Base-by-base conservation (phyloP, 2,329 filamentous ascomycete genomes). In the Colletotrichum melonis region DNA sequence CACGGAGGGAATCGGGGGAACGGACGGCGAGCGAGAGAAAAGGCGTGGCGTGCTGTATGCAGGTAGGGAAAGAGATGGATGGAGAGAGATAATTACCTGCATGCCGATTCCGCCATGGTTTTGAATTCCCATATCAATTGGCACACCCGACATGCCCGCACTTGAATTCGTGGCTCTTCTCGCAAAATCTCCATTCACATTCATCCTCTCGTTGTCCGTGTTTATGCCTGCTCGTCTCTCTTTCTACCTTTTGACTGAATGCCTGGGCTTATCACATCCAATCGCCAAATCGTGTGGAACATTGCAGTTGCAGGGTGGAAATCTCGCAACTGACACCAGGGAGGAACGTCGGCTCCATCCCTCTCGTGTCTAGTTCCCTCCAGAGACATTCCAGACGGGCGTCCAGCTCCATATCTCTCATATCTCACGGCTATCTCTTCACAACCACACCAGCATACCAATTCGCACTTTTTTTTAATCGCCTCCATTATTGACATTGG, bases 271-370 rank as follows among this genome's bases (percentile, higher is more conserved):
- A 35, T 35, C 32, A 35, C 32, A 12, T 55, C 19, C 32, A 46
- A 52, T n/a, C 24, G n/a, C 24, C 14, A 16, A 42, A 19, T 22
- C 24, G 54, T 49, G 54, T 67, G 55, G 55, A 60, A 67, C 64
- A 60, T 49, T 64, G 5, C 55, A 52, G 26, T 49, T 60, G 22
- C n/a, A n/a, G 49, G 22, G 57, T 60, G 22, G 22, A 19, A 19
- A 14, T 26, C 30, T 63, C 32, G 19, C 49, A 9, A 42, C 60
- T 73, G 71, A 71, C 71, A 73, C 67, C 56, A 73, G 71, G 71
- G 71, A 73, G 71, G 71, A 73, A 73, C 71, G 71, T 38, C 6
- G 46, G 28, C 42, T 71, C 60, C 65, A 73, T 73, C 71, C 71
- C 71, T 73, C 66, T 72, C 66, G 69, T 72, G 69, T 66, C 71